A percentile compares a stretch with the other conserved stretches of the same genome.
Evolutionary conservation across 495 filamentous ascomycete species (phyloP).

Genomic region (Penicillium nucicola): DNA sequence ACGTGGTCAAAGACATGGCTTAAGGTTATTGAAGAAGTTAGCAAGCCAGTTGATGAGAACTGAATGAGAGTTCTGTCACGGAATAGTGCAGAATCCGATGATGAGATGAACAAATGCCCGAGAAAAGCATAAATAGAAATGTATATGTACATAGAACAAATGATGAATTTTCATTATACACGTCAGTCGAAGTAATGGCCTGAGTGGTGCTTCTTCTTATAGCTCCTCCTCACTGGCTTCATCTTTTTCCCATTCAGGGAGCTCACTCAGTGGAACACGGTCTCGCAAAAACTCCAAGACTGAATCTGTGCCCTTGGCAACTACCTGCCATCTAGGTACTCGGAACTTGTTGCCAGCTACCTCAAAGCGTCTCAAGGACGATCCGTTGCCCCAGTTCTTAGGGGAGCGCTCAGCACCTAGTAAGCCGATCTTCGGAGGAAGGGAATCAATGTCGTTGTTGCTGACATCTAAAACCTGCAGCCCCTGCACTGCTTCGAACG

Average conservation of each 20-base stretch:
- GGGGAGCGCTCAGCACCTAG: constrained; percentile 51
- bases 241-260: constrained; percentile 35
- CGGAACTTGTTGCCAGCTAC: constrained; percentile 79
- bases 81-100: neutral
- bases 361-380: constrained; percentile 50
- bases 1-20: constrained; percentile 48
- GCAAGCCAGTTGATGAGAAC: constrained; percentile 23
- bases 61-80: neutral
- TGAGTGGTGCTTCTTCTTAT: neutral
- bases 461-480: constrained; percentile 72
- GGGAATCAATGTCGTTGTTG: constrained; percentile 74
- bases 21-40: constrained; percentile 44
- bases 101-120: constrained; percentile 1
- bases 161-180: constrained; percentile 13
- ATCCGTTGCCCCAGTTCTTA: constrained; percentile 34
- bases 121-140: constrained; percentile 9
- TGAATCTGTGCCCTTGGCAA: constrained; percentile 85
- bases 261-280: constrained; percentile 66
- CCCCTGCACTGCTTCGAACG: constrained; percentile 70
- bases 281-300: constrained; percentile 81
- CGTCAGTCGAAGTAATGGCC: neutral
- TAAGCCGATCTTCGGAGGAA: constrained; percentile 77
- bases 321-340: constrained; percentile 80
- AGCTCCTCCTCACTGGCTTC: constrained; percentile 13
- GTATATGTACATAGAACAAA: constrained; percentile 14